Evolutionary conservation across 2,329 filamentous ascomycete genomes (phyloP).

Genomic region (Dactylellina drechsleri): DNA sequence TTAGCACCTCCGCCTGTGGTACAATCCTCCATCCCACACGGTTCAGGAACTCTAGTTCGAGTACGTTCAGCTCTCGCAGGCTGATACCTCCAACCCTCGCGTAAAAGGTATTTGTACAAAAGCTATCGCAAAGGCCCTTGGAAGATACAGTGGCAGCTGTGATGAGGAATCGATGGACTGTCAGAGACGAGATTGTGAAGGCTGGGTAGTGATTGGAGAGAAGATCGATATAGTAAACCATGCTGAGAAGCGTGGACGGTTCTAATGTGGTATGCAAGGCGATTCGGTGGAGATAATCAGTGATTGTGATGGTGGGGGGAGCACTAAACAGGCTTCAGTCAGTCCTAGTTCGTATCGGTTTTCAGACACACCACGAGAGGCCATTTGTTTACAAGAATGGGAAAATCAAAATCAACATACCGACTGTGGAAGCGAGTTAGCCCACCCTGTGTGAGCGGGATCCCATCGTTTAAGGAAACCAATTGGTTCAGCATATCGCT

Average conservation of each 20-base stretch:
- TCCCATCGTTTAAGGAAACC: constrained; percentile 88
- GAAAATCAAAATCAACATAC: constrained; percentile 64
- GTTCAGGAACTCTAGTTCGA: constrained; percentile 93
- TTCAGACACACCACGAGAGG: constrained; percentile 37
- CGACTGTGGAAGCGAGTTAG: constrained; percentile 95
- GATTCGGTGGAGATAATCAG: constrained; percentile 90
- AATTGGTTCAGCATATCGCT: constrained; percentile 95
- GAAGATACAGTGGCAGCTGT: constrained; percentile 94
- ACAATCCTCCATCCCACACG: constrained; percentile 97
- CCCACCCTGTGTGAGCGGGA: constrained; percentile 84
- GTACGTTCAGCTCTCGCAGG: constrained; percentile 84
- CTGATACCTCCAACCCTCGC: constrained; percentile 92
- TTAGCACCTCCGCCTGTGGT: constrained; percentile 89
- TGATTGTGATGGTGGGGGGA: constrained; percentile 90
- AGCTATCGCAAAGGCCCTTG: constrained; percentile 94
- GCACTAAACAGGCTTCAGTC: constrained; percentile 63
- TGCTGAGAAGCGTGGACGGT: constrained; percentile 92
- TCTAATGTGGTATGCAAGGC: constrained; percentile 93
- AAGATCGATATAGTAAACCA: constrained; percentile 99
- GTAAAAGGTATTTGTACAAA: constrained; percentile 98
- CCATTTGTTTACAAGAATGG: constrained; percentile 36
- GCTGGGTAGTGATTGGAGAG: constrained; percentile 90
- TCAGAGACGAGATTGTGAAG: constrained; percentile 95
- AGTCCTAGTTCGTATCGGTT: constrained; percentile 50
- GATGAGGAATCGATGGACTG: constrained; percentile 96